Evolutionary conservation across 257 asterid genomes (phyloP).

Genomic region (Solanum etuberosum): DNA sequence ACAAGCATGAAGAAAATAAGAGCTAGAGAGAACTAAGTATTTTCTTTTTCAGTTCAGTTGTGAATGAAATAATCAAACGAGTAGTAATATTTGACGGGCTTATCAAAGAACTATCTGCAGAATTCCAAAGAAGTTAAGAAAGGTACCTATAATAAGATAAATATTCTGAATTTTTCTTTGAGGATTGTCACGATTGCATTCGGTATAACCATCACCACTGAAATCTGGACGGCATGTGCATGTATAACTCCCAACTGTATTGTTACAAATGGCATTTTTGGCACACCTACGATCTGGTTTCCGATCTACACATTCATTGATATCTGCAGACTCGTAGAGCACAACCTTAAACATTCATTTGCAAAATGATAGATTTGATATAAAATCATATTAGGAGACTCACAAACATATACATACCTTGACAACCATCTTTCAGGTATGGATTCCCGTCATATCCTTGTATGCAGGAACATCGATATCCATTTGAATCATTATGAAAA

Average conservation of each 20-base stretch:
- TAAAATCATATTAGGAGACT: background rate
- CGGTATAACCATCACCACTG: slow-evolving; percentile 14
- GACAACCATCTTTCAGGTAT: slow-evolving; percentile 22
- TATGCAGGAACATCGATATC: slow-evolving; percentile 26
- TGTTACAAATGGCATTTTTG: background rate
- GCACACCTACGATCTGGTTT: slow-evolving; percentile 3
- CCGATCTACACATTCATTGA: slow-evolving; percentile 24
- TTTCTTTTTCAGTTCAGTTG: no score
- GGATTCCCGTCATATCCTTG: slow-evolving; percentile 39
- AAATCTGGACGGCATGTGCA: slow-evolving; percentile 27
- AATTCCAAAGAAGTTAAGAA: background rate
- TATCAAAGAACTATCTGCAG: no score
- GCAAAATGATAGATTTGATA: background rate
- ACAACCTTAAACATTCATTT: background rate
- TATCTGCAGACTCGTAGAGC: slow-evolving; percentile 13
- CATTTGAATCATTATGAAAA: background rate
- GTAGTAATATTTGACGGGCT: no score
- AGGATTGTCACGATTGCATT: background rate
- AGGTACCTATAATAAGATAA: background rate
- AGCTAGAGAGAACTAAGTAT: no score
- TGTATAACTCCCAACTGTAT: background rate
- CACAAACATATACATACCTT: slow-evolving; percentile 1
- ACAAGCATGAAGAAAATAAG: no score
- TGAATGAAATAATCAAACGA: no score
- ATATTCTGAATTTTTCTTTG: background rate